phyloP scores from a whole-genome alignment of 2,329 filamentous ascomycete genomes.

The Scedosporium apiospermum region DNA sequence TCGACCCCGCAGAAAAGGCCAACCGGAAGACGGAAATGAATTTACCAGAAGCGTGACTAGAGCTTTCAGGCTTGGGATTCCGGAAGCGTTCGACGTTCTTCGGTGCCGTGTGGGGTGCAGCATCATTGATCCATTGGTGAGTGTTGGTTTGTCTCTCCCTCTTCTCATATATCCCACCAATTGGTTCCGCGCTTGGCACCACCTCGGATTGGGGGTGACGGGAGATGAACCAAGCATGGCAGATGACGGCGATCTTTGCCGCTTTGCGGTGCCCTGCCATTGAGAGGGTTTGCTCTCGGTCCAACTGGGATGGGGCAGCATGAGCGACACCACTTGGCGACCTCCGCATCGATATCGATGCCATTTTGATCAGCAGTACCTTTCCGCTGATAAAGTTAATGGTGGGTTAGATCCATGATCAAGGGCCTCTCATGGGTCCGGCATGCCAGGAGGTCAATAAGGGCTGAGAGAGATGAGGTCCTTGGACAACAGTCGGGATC shows the following conservation, averaged over 20 bases:
- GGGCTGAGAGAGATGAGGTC: no score
- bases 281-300: not conserved
- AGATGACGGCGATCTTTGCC: not conserved
- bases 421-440: no score
- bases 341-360: not conserved
- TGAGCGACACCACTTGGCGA: not conserved
- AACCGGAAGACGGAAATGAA: not conserved
- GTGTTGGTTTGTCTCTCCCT: not conserved
- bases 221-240: not conserved
- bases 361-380: no score
- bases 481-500: no score
- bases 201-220: not conserved
- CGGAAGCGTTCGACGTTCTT: not conserved
- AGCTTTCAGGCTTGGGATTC: not conserved
- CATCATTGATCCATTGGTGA: not conserved
- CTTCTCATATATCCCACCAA: not conserved
- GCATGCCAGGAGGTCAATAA: no score
- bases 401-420: no score
- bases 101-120: not conserved
- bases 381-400: no score
- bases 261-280: not conserved
- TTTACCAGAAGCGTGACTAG: not conserved
- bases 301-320: not conserved
- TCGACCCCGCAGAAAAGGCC: not conserved
- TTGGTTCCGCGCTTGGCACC: not conserved